These are phyloP conservation scores for Citrullus colocynthis DNA, from an alignment of 306 rosid species.

Conservation along the genomic window DNA sequence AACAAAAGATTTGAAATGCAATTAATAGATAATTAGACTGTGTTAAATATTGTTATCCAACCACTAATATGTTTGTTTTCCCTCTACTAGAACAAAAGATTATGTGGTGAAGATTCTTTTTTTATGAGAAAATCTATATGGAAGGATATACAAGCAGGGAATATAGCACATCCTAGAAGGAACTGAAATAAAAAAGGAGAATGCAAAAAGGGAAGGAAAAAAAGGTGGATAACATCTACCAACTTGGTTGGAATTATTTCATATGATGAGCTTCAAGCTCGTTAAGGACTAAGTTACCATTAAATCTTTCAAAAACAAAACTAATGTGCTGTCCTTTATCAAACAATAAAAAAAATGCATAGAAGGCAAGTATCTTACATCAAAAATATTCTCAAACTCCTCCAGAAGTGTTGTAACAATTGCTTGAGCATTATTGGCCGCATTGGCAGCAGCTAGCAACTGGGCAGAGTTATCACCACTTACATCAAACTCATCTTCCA, in stretches of 20 bases:
- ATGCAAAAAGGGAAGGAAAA: background rate
- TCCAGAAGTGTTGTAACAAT: slow-evolving; percentile 83
- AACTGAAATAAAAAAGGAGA: background rate
- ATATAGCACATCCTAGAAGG: background rate
- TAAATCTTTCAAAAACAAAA: background rate
- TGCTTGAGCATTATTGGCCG: slow-evolving; percentile 95
- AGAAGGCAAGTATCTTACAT: slow-evolving; percentile 44
- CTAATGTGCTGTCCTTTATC: background rate
- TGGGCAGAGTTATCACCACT: slow-evolving; percentile 91
- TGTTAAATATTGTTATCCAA: background rate
- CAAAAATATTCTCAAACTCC: slow-evolving; percentile 82
- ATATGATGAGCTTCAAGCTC: background rate
- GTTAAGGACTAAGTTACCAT: background rate
- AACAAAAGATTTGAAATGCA: background rate
- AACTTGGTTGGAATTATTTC: background rate
- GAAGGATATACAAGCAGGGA: background rate
- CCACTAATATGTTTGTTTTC: background rate
- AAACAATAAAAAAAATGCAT: slow-evolving; percentile 15
- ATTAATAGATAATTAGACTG: background rate
- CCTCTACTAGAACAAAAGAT: background rate
- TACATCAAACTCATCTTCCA: slow-evolving; percentile 84
- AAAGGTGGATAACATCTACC: background rate
- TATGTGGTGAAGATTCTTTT: background rate
- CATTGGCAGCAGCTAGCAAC: slow-evolving; percentile 98
- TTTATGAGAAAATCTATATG: background rate